Evolutionary conservation across 805 yeast genomes (phyloP), one percentile per base, ranked within the genome.

Genomic region (Cyberlindnera amylophila): DNA sequence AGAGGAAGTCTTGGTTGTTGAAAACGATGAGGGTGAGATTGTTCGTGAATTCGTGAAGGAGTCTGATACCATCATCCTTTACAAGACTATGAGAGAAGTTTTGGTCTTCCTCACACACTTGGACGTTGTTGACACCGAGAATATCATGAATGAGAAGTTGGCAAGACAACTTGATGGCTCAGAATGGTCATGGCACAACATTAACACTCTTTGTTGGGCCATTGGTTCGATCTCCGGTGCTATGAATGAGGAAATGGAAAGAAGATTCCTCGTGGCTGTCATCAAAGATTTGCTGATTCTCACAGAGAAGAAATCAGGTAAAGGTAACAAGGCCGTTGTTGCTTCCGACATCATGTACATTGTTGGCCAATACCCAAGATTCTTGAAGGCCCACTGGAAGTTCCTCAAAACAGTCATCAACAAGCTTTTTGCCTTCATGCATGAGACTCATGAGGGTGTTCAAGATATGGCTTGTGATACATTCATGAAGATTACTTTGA

Each of bases 381-480:
- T 93, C 60, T 73, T 93, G 61, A 90, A 90, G 57, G 98, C 98
- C 8, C 99, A 93, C 63, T 93, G 99, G 99, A 89, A 86, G 64
- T 93, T 93, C 57, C 70, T 93, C 62, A 91, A 90, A 64, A 93
- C 98, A 0, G 99, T 93, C 34, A 91, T 93, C 47, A 83, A 87
- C 67, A 93, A 93, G 65, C 74, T 93, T 57, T 93, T 93, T 65
- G 99, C 93, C 65, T 93, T 93, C 60, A 93, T 93, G 99, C 98
- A 93, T 70, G 99, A 93, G 73, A 89, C 97, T n/a, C 99, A 93
- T 66, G 99, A 91, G 66, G 99, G 99, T 70, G 99, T 93, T 48
- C 99, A 93, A 69, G 99, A 93, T 66, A 93, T 93, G 99, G 99
- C 99, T 8, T 93, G 99, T 72, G 99, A 93, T 65, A 93, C 99